These are phyloP conservation scores for Madurella fahalii DNA, from an alignment of 2,329 filamentous ascomycete species.

Conservation along the genomic window DNA sequence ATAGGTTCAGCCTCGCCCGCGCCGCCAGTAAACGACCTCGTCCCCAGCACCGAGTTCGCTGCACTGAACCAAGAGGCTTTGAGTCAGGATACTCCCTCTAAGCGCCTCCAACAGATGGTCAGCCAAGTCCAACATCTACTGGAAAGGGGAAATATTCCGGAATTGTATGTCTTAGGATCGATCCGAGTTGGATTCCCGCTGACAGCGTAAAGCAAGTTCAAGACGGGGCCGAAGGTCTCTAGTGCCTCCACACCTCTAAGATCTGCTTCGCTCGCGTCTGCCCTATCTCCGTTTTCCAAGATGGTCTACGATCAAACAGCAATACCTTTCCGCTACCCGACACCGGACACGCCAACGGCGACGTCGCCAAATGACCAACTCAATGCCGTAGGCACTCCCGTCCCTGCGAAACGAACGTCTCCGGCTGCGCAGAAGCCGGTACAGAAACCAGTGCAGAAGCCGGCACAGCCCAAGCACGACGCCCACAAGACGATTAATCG, in stretches of 20 bases:
- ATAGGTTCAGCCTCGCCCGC: slow-evolving; percentile 55
- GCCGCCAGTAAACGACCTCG: slow-evolving; percentile 46
- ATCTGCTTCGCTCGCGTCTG: slow-evolving; percentile 34
- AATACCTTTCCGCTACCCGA: slow-evolving; percentile 38
- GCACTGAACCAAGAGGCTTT: slow-evolving; percentile 67
- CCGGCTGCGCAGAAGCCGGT: slow-evolving; percentile 18
- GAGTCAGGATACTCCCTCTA: slow-evolving; percentile 54
- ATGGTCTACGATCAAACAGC: slow-evolving; percentile 44
- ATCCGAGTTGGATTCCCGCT: slow-evolving; percentile 16
- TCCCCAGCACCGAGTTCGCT: slow-evolving; percentile 56
- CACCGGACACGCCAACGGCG: slow-evolving; percentile 33
- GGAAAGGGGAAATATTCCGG: slow-evolving; percentile 63
- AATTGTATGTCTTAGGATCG: slow-evolving; percentile 51
- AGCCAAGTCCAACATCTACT: slow-evolving; percentile 72
- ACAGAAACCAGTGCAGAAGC: slow-evolving; percentile 10
- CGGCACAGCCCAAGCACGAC: slow-evolving; percentile 19
- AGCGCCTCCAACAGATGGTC: slow-evolving; percentile 65
- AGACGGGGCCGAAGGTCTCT: slow-evolving; percentile 40
- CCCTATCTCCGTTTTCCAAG: slow-evolving; percentile 48
- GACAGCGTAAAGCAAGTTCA: slow-evolving; percentile 52
- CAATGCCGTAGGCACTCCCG: slow-evolving; percentile 19
- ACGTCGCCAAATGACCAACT: slow-evolving; percentile 29
- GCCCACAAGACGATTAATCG: slow-evolving; percentile 16
- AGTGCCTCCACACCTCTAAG: slow-evolving; percentile 7
- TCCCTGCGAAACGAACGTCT: slow-evolving; percentile 32